These are phyloP conservation scores for Phialophora verrucosa DNA, from an alignment of 2,329 filamentous ascomycete genomes.

Conservation along the genomic window DNA sequence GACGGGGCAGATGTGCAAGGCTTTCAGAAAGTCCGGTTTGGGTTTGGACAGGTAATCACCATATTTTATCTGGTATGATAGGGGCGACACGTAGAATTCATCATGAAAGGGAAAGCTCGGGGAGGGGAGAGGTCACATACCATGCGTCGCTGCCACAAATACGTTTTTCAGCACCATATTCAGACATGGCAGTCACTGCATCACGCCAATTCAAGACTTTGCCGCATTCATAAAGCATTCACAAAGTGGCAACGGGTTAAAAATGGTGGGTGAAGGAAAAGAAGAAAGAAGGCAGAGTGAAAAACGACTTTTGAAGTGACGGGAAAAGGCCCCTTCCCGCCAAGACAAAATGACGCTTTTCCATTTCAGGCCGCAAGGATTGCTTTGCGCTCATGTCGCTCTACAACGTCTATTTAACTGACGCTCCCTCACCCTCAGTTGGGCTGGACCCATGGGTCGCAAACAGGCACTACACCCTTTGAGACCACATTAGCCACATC, in stretches of 20 bases:
- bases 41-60: conserved; percentile 67
- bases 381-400: conserved; percentile 1
- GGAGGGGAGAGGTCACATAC: conserved; percentile 13
- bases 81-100: conserved; percentile 67
- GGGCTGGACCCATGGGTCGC: conserved; percentile 24
- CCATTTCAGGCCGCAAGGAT: conserved; percentile 14
- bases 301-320: conserved; percentile 10
- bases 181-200: background rate
- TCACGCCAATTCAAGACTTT: background rate
- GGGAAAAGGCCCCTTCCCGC: conserved; percentile 15
- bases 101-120: conserved; percentile 49
- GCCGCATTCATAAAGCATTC: background rate
- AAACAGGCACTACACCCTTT: background rate
- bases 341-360: conserved; percentile 25
- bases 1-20: background rate
- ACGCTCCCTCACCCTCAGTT: conserved; percentile 15
- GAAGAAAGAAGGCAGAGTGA: background rate
- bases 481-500: background rate
- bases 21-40: conserved; percentile 61
- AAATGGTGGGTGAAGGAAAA: background rate
- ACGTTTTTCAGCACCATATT: background rate
- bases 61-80: conserved; percentile 60
- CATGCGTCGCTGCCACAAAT: background rate
- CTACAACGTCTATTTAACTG: conserved; percentile 21
- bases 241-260: background rate